Conservation (phyloP, 2,329 filamentous ascomycete genomes). For the Trichophyton simii region DNA sequence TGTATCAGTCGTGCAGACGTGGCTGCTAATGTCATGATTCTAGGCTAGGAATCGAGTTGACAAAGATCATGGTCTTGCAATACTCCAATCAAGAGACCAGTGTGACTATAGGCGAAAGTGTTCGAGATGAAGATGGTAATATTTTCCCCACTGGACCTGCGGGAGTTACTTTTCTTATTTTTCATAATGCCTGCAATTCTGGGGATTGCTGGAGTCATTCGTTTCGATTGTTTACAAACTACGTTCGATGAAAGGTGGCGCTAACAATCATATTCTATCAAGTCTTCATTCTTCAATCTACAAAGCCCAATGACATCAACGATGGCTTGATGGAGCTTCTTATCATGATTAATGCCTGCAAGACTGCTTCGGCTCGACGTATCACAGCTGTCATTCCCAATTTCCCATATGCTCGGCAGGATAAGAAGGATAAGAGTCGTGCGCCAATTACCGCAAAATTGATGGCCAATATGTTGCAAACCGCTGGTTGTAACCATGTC, state of each 20-base stretch:
- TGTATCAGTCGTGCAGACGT: not conserved
- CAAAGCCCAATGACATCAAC: slow-evolving; percentile 90
- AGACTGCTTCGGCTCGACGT: slow-evolving; percentile 69
- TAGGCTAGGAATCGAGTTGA: slow-evolving; percentile 54
- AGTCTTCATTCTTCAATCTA: slow-evolving; percentile 95
- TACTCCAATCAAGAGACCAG: slow-evolving; percentile 51
- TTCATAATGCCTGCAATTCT: not conserved
- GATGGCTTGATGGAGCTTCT: slow-evolving; percentile 96
- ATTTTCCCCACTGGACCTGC: slow-evolving; percentile 16
- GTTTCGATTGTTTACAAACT: not conserved
- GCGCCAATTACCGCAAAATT: slow-evolving; percentile 94
- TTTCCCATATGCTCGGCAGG: slow-evolving; percentile 91
- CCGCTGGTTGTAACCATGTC: slow-evolving; percentile 81
- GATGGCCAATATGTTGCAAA: slow-evolving; percentile 95
- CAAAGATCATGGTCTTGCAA: slow-evolving; percentile 55
- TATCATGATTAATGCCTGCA: slow-evolving; percentile 96
- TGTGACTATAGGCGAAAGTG: slow-evolving; percentile 89
- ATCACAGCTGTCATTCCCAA: slow-evolving; percentile 94
- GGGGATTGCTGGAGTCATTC: not conserved
- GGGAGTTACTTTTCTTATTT: not conserved
- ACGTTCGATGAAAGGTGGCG: not conserved
- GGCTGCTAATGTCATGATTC: slow-evolving; percentile 10
- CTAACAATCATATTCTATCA: slow-evolving; percentile 8
- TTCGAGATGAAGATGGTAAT: slow-evolving; percentile 81
- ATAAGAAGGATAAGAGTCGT: slow-evolving; percentile 92